A percentile compares a stretch with the other conserved stretches of the same genome.
phyloP scores from a whole-genome alignment of 352 stramenopile species.

The Phytopythium boreale region DNA sequence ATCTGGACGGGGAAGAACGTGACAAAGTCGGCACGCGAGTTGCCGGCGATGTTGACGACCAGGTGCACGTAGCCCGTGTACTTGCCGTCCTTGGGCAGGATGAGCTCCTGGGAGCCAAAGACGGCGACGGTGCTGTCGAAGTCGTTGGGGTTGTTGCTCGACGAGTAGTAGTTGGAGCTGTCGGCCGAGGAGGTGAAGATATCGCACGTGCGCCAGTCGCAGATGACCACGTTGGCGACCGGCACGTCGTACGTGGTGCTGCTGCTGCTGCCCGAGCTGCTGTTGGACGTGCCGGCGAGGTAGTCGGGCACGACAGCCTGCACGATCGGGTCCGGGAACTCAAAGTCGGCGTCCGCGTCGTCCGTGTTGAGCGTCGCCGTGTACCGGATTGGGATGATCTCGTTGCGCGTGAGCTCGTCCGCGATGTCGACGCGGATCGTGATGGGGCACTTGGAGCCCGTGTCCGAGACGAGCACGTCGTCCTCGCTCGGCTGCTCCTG shows the following conservation, averaged over 20 bases:
- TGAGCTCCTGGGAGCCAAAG: conserved; percentile 64
- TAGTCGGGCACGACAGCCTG: conserved; percentile 42
- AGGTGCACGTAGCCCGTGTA: conserved; percentile 77
- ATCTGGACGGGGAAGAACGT: conserved; percentile 81
- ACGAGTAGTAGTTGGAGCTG: conserved; percentile 55
- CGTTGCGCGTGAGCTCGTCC: conserved; percentile 40
- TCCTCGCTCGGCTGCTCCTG: conserved; percentile 36
- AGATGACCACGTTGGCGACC: conserved; percentile 72
- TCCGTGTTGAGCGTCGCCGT: conserved; percentile 59
- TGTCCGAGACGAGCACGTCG: conserved; percentile 37
- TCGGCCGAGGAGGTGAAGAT: conserved; percentile 47
- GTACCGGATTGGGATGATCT: conserved; percentile 52
- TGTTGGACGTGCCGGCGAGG: conserved; percentile 24
- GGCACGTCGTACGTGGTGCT: conserved; percentile 50
- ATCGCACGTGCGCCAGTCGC: conserved; percentile 72
- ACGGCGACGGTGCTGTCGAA: conserved; percentile 48
- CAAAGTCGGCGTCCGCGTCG: conserved; percentile 38
- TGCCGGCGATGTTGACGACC: conserved; percentile 58
- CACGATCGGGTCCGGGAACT: conserved; percentile 51
- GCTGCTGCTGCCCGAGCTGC: conserved; percentile 23
- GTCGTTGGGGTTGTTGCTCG: conserved; percentile 69
- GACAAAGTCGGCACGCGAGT: conserved; percentile 69
- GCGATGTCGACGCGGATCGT: conserved; percentile 64
- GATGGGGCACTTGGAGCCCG: conserved; percentile 50
- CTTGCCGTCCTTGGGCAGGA: conserved; percentile 73